Evolutionary conservation across 2,329 filamentous ascomycete genomes (phyloP), one percentile per base, ranked within the genome.

Genomic region (Didymella keratinophila): DNA sequence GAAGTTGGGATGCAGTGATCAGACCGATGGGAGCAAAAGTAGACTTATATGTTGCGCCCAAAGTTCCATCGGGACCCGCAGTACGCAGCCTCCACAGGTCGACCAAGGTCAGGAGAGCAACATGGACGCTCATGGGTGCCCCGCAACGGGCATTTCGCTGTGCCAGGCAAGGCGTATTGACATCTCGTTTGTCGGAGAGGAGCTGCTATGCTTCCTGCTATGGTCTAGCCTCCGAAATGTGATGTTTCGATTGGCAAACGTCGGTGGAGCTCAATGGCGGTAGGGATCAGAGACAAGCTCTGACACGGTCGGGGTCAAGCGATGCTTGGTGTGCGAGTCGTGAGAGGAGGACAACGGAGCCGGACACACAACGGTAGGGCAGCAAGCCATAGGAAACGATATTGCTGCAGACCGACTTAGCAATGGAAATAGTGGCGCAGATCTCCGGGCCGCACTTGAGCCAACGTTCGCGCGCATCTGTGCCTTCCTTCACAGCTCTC

Each of bases 321-420:
- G 60, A 62, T 64, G 66, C 66, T 66, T 64, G 53, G 20, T 32
- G 58, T 56, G 52, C 61, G 64, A 64, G 25, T 64, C 60, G 23
- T 25, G 23, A 25, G 23, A 25, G 23, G 23, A 48, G 50, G 36
- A 12, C 25, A 45, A 44, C 45, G 43, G 49, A 45, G 41, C 39
- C 46, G 41, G 54, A 41, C 32, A 51, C 46, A 10, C 51, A 25
- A 54, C 46, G 32, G 46, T 42, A 18, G 36, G 18, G 36, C 36
- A 39, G 36, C 36, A 39, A 39, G 36, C 36, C 36, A 39, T 20
- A 3, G 36, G 1, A 39, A 20, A 20, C 9, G 9, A 5, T 39
- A 39, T 8, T 39, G n/a, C 36, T 20, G 18, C 36, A 8, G 36
- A 39, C 36, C 9, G 8, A 20, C 18, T 39, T 39, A 18, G 12